These are phyloP conservation scores for Gregarina niphandrodes DNA, from an alignment of 169 alveolate species.

Conservation along the genomic window DNA sequence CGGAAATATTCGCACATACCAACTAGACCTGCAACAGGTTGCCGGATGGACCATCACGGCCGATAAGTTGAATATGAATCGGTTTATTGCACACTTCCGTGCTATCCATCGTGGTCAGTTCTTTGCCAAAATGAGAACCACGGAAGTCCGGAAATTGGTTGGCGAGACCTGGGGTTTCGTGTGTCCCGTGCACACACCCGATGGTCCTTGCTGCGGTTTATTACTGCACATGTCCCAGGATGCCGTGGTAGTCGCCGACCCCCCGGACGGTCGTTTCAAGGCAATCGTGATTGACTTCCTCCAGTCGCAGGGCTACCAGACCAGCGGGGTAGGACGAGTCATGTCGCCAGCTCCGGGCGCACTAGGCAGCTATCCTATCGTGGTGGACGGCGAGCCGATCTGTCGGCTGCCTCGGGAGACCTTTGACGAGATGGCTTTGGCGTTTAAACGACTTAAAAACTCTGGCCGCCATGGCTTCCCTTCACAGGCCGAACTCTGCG, in stretches of 20 bases:
- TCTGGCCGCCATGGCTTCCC: constrained; percentile 5
- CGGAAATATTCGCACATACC: constrained; percentile 60
- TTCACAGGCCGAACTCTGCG: constrained; percentile 14
- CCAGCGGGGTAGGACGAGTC: not conserved
- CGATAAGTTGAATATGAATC: constrained; percentile 82
- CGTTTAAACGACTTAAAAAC: constrained; percentile 5
- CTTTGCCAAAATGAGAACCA: constrained; percentile 84
- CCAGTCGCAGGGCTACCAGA: not conserved
- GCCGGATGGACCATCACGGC: constrained; percentile 94
- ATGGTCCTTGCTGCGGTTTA: constrained; percentile 99
- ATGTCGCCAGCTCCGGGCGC: constrained; percentile 6
- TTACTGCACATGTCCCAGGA: constrained; percentile 62
- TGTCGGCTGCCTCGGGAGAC: constrained; percentile 31
- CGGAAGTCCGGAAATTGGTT: constrained; percentile 78
- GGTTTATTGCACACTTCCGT: constrained; percentile 86
- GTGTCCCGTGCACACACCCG: constrained; percentile 99
- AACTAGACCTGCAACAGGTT: constrained; percentile 40
- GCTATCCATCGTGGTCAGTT: constrained; percentile 97
- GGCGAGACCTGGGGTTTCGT: constrained; percentile 99
- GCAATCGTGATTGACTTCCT: not conserved
- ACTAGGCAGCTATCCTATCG: constrained; percentile 44
- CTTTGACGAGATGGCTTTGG: constrained; percentile 6
- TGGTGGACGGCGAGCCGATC: constrained; percentile 60
- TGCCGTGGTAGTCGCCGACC: constrained; percentile 13
- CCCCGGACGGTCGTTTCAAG: not conserved